Conservation (phyloP, 2,329 filamentous ascomycete species). For the Trichoderma oligosporum region DNA sequence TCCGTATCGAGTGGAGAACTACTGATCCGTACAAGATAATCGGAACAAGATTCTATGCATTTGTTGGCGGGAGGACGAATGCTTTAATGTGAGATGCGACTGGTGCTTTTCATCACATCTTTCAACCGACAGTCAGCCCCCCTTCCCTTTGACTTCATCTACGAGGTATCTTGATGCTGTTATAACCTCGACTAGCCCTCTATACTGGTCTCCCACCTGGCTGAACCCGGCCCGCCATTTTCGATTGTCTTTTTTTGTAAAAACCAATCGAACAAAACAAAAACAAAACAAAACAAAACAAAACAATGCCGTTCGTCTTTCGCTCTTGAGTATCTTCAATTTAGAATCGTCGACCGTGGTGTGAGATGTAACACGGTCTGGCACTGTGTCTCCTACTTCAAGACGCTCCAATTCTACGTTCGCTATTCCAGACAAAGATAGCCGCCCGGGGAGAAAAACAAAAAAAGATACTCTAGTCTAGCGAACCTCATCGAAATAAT, state of each 20-base stretch:
- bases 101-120: slow-evolving; percentile 19
- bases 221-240: too few relatives aligned
- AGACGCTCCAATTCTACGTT: slow-evolving; percentile 10
- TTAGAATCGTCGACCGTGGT: neutral
- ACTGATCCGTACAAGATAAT: slow-evolving; percentile 1
- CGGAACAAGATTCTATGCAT: too few relatives aligned
- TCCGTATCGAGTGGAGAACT: slow-evolving; percentile 7
- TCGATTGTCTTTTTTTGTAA: neutral
- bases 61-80: neutral
- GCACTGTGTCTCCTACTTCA: slow-evolving; percentile 9
- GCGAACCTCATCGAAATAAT: slow-evolving; percentile 10
- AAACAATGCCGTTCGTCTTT: neutral
- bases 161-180: neutral
- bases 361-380: slow-evolving; percentile 17
- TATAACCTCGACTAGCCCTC: slow-evolving; percentile 8
- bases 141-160: neutral
- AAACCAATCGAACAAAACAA: too few relatives aligned
- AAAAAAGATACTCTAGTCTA: neutral
- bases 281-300: neutral
- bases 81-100: slow-evolving; percentile 11
- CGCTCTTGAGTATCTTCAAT: neutral
- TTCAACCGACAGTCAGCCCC: neutral
- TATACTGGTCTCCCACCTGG: neutral
- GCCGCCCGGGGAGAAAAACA: neutral
- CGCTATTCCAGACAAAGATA: slow-evolving; percentile 1